A percentile compares a stretch with the other conserved stretches of the same genome.
These are phyloP conservation scores for Malbranchea cinnamomea DNA, from an alignment of 2,329 filamentous ascomycete genomes.

Conservation along the genomic window DNA sequence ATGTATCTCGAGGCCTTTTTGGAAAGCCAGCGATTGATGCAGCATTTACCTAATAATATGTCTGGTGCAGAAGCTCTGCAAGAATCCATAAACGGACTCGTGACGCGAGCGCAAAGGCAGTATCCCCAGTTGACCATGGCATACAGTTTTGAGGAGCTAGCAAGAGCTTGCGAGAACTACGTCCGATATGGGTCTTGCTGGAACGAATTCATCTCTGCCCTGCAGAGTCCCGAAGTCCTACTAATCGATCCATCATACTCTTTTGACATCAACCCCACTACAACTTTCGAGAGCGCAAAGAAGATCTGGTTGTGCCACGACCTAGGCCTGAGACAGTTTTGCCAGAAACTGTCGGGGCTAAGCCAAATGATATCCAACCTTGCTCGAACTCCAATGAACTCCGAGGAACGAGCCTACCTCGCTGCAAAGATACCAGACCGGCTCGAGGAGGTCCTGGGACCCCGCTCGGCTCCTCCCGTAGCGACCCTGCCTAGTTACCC, in stretches of 20 bases:
- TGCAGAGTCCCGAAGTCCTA: slow-evolving; percentile 11
- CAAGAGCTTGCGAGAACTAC: slow-evolving; percentile 8
- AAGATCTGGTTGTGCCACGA: slow-evolving; percentile 10
- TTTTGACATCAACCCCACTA: slow-evolving; percentile 10
- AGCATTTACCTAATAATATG: slow-evolving; percentile 4
- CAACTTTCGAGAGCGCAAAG: slow-evolving; percentile 11
- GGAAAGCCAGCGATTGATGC: slow-evolving; percentile 10
- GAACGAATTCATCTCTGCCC: slow-evolving; percentile 8
- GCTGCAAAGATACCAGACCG: slow-evolving; percentile 11
- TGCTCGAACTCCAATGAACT: slow-evolving; percentile 8
- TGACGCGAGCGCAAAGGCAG: slow-evolving; percentile 9
- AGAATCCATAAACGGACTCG: slow-evolving; percentile 7
- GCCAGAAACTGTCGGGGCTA: slow-evolving; percentile 11
- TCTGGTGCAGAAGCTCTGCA: slow-evolving; percentile 5
- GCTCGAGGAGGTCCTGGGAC: slow-evolving; percentile 11
- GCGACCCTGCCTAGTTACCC: slow-evolving; percentile 2
- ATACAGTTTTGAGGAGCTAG: slow-evolving; percentile 10
- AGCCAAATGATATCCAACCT: slow-evolving; percentile 11
- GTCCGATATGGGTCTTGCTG: slow-evolving; percentile 11
- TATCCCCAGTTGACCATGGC: slow-evolving; percentile 8
- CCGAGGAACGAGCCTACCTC: slow-evolving; percentile 9
- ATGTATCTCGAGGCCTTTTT: slow-evolving; percentile 11
- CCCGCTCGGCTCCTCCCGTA: slow-evolving; percentile 2
- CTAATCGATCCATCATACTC: slow-evolving; percentile 11
- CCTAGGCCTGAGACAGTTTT: slow-evolving; percentile 11